Base-by-base conservation (phyloP, 164 flowering plant species). In the Protea cynaroides region DNA sequence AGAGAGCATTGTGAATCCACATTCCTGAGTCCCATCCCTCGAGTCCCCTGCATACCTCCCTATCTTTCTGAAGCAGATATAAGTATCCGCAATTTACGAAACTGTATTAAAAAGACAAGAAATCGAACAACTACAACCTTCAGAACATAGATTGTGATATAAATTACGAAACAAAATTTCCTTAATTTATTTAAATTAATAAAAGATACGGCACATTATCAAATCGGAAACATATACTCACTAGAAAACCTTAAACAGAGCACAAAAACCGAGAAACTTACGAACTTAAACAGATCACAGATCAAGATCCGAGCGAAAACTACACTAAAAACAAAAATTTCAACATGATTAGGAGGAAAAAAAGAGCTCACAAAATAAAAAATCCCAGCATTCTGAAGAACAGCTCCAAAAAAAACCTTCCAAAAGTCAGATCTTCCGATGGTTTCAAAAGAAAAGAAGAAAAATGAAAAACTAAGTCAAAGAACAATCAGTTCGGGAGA, bases 1-100 rank as follows among this genome's bases (percentile, higher is more conserved):
- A 70, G 55, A 13, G 77, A 69, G 53, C 71, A 65, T 18, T 62
- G 64, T 21, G 77, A 74, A 58, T 22, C 52, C 19, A 74, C 73
- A 23, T 70, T 65, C 54, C 71, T 50, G 4, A 74, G 58, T 10
- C 69, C 58, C 23, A 25, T 36, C 25, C 62, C 70, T 10, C 46
- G 54, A 43, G 25, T 25, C 22, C 70, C 73, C 22, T 59, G 73
- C 73, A 63, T 65, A 18, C 38, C 52, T 65, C 60, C 6, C 38
- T 55, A 13, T 52, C n/a, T 24, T 22, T 25, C 37, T 36, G 22
- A 40, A 15, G 36, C n/a, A 53, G 36, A 53, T 55, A 44, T 24
- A 21, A 18, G 25, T 56, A 65, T 65, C 67, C 43, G n/a, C 61
- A 65, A 25, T 43, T 65, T 18, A 65, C 15, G 60, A 56, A 56